Base-by-base conservation (phyloP, 1,284 basidiomycete genomes). In the Wolfiporia cocos region DNA sequence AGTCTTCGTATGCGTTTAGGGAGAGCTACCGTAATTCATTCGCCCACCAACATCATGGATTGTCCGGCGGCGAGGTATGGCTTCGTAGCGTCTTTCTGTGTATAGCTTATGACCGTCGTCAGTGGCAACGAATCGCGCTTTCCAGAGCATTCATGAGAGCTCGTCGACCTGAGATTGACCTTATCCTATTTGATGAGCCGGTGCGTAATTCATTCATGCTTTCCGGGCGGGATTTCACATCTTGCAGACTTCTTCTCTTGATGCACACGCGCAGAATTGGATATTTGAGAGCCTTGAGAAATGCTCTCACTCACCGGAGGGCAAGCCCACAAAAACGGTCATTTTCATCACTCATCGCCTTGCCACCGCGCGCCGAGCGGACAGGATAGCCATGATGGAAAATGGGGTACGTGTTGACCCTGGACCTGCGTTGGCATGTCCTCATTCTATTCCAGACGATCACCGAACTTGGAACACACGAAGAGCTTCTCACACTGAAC, bases 71-170 rank as follows among this genome's bases (percentile, higher is more conserved):
- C 49, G 84, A 88, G 70, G 85, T 86, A 61, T 48, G 73, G 23
- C 34, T 20, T 39, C 22, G 47, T 32, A 30, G 15, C 24, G 10
- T 12, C 28, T 34, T 7, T 3, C 29, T 35, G 23, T 18, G 20
- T 17, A 12, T 30, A 6, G 15, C 33, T 18, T 37, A 46, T 37
- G 21, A n/a, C 18, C 22, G 9, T 15, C 17, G 42, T 11, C 63
- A 92, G 83, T 92, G 88, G 88, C 88, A 92, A 66, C 72, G 86
- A 52, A 73, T 92, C 47, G 87, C 88, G 11, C 73, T 92, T 34
- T 81, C 88, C 37, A 75, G 88, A 39, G 84, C 87, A 15, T 91
- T 92, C 55, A 87, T 90, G 83, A 71, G 86, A 47, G 79, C 85
- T 23, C 69, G 70, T 49, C 73, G 81, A 52, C 76, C 84, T n/a